Evolutionary conservation across 164 flowering plant genomes (phyloP).

Genomic region (Akebia trifoliata): DNA sequence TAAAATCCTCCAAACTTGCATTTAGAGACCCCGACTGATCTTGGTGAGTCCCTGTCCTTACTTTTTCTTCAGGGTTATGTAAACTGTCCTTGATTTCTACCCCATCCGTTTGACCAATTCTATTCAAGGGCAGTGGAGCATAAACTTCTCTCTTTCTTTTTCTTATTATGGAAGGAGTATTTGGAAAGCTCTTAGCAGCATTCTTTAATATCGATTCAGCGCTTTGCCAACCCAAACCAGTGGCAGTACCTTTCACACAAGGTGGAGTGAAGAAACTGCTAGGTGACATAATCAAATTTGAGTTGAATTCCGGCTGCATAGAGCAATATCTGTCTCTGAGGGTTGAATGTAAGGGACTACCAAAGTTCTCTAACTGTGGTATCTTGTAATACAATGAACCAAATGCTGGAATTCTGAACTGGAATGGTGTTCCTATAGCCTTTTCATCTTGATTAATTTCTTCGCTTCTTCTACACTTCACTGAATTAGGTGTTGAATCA

Average conservation of each 20-base stretch:
- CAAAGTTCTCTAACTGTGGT: conserved; percentile 29
- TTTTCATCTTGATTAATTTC: conserved; percentile 24
- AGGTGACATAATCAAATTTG: conserved; percentile 39
- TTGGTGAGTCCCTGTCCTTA: conserved; percentile 12
- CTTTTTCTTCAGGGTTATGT: conserved; percentile 22
- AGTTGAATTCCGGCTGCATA: conserved; percentile 22
- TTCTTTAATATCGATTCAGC: conserved; percentile 67
- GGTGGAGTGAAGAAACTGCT: conserved; percentile 65
- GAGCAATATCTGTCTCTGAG: conserved; percentile 11
- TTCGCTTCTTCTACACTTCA: conserved; percentile 19
- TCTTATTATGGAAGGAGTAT: conserved; percentile 83
- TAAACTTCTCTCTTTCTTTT: conserved; percentile 53
- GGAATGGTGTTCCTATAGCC: conserved; percentile 25
- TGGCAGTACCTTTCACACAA: conserved; percentile 35
- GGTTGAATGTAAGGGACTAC: conserved; percentile 28
- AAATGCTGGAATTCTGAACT: conserved; percentile 29
- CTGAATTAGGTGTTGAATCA: conserved; percentile 20
- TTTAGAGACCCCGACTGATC: conserved; percentile 24
- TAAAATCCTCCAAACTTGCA: conserved; percentile 32
- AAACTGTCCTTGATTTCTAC: conserved; percentile 14
- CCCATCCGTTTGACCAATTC: conserved; percentile 17
- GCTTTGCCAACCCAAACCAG: conserved; percentile 28
- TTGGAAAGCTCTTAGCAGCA: conserved; percentile 79
- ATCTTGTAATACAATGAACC: conserved; percentile 52
- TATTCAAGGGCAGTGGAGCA: conserved; percentile 15